Base-by-base conservation (phyloP, 1,139 yeast species). In the Taiozyma sp. region DNA sequence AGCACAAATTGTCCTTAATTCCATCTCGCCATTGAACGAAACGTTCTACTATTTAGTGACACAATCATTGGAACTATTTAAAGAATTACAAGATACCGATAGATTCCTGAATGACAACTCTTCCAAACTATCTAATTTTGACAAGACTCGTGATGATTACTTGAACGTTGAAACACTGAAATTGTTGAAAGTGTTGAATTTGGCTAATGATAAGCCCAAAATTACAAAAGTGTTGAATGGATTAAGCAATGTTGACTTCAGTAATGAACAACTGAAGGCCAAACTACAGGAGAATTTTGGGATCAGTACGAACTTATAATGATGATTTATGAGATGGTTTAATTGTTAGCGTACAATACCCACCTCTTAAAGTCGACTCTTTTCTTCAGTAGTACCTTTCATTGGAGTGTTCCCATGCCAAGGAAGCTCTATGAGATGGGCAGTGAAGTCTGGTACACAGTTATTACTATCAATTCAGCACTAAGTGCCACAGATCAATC, bases 1-100 rank as follows among this genome's bases (percentile, higher is more conserved):
- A 21, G 61, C 71, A 1, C 62, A 69, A 26, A 64, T 62, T 16
- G 65, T 72, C 0, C 56, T 76, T 43, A 70, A 70, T 44, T 62
- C 72, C n/a, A 62, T 80, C 16, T 66, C 74, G 1, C 86, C 87
- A 4, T 60, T 82, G 26, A 75, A 74, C 53, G 86, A 83, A 49
- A 77, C 81, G 3, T 62, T 80, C 29, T 71, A 72, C 57, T 81
- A 71, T 40, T 66, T 79, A 47, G 64, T 76, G 1, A 62, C 64
- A 1, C 77, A 76, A 53, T 69, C 74, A 1, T 64, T 66, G 16
- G 62, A 60, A 19, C 58, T 77, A 9, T 70, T 70, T 51, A 58
- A 56, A n/a, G 68, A 72, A 51, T 59, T 76, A 46, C 62, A 64
- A 11, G 56, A 61, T 1, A 52, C 64, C 13, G 47, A 45, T 6